A percentile compares a stretch with the other conserved stretches of the same genome.
Conservation (phyloP, 805 yeast genomes). For the Naumovozyma castellii region DNA sequence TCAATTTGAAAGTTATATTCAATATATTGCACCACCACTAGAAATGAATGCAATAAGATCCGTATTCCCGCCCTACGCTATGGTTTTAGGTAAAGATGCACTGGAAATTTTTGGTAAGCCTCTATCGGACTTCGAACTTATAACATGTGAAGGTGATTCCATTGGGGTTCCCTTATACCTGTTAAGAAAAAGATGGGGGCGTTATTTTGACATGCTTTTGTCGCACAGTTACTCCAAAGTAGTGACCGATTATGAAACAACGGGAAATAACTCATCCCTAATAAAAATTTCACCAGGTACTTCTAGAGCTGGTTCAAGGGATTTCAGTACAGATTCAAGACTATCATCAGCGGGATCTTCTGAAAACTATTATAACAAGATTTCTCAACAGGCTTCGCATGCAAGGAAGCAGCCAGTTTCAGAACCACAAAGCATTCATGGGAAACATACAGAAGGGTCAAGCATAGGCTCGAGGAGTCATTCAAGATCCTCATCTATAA, state of each 20-base stretch:
- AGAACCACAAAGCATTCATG: background rate
- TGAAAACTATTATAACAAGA: conserved; percentile 7
- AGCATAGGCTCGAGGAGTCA: background rate
- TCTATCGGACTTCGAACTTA: conserved; percentile 62
- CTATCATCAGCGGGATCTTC: conserved; percentile 12
- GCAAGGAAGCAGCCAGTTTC: background rate
- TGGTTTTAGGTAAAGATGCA: conserved; percentile 67
- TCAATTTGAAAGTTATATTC: conserved; percentile 58
- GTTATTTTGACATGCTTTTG: conserved; percentile 52
- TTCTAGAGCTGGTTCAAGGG: conserved; percentile 4
- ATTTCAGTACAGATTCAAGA: conserved; percentile 6
- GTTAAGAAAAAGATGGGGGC: conserved; percentile 69
- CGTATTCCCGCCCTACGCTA: conserved; percentile 67
- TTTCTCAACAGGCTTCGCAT: background rate
- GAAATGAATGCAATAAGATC: conserved; percentile 49
- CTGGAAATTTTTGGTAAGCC: conserved; percentile 55
- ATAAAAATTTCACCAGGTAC: conserved; percentile 1
- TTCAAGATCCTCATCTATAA: background rate
- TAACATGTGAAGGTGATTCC: conserved; percentile 57
- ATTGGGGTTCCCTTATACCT: conserved; percentile 52
- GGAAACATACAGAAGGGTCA: background rate
- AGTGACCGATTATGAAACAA: conserved; percentile 18
- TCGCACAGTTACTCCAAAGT: conserved; percentile 59
- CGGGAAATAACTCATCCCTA: conserved; percentile 1
- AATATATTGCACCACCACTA: conserved; percentile 62